Evolutionary conservation across 2,329 filamentous ascomycete species (phyloP), one percentile per base, ranked within the genome.

Genomic region (Hymenoscyphus salicellus): DNA sequence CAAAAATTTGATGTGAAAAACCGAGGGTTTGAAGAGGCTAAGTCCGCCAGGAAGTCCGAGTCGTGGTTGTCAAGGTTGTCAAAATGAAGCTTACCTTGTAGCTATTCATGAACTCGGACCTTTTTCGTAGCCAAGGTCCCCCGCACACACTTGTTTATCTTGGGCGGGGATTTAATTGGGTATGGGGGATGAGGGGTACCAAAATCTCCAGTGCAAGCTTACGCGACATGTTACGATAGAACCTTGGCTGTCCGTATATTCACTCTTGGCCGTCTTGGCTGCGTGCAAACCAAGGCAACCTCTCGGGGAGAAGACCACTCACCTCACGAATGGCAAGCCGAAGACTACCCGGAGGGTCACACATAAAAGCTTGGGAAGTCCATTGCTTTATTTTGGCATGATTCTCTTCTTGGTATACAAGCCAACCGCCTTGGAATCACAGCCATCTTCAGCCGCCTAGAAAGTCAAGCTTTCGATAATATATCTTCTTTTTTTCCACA

Each of bases 341-440:
- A 52, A 23, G 20, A 52, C 46, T 52, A 2, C 20, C 46, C 46
- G 46, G 46, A 52, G 7, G n/a, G 46, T 52, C 46, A 52, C 46
- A 52, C 46, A 52, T 52, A 52, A 52, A 52, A 52, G 46, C 46
- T 52, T 52, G n/a, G 14, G 46, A 52, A 23, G 46, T 23, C 46
- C 46, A 10, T 52, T 26, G 7, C 46, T 26, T 26, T 23, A 14
- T 14, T 52, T 23, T 52, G 20, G n/a, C 46, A 11, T 23, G 46
- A 52, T 26, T 14, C 3, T 26, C 46, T 52, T 11, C 46, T 52
- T 52, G 46, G 46, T 52, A 52, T 16, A 52, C 46, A 26, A 52
- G 46, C 23, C 46, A 52, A 52, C 23, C 11, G 46, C 46, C 46
- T 52, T 52, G 46, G 46, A 52, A 52, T 52, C 46, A 52, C 7